phyloP scores from a whole-genome alignment of 2,329 filamentous ascomycete genomes.

The Venturia nashicola region DNA sequence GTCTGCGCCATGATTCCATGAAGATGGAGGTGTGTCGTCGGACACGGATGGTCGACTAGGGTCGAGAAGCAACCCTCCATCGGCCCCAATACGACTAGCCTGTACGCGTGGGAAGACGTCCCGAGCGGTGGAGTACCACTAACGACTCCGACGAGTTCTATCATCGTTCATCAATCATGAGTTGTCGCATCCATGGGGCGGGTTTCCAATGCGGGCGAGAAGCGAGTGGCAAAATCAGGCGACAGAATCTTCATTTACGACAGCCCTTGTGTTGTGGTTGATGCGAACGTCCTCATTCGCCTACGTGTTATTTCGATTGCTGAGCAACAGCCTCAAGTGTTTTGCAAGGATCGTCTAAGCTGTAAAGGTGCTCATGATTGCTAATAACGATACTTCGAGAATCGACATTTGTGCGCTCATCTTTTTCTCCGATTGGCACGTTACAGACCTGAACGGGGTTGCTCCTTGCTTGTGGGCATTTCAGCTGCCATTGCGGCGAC shows the following conservation, averaged over 20 bases:
- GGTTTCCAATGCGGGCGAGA: not conserved
- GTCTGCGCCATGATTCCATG: not conserved
- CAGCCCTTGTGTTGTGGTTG: not conserved
- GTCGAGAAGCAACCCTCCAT: not conserved
- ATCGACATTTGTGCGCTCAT: not conserved
- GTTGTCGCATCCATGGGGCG: not conserved
- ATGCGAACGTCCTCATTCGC: not conserved
- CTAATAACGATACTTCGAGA: not conserved
- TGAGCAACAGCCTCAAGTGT: not conserved
- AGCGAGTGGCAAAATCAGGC: not conserved
- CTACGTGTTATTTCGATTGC: not conserved
- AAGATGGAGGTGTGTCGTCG: not conserved
- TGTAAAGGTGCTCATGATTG: not conserved
- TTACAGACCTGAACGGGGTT: not conserved
- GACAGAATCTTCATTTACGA: not conserved
- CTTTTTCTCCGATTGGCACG: not conserved
- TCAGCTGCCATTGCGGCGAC: not conserved
- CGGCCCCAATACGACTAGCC: not conserved
- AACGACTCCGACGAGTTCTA: not conserved
- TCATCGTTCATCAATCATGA: not conserved
- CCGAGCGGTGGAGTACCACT: not conserved
- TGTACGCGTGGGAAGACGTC: not conserved
- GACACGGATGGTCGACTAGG: not conserved
- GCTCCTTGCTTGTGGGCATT: not conserved
- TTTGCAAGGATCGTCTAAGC: not conserved